Conservation (phyloP, 257 asterid species). For the Anisodus acutangulus region DNA sequence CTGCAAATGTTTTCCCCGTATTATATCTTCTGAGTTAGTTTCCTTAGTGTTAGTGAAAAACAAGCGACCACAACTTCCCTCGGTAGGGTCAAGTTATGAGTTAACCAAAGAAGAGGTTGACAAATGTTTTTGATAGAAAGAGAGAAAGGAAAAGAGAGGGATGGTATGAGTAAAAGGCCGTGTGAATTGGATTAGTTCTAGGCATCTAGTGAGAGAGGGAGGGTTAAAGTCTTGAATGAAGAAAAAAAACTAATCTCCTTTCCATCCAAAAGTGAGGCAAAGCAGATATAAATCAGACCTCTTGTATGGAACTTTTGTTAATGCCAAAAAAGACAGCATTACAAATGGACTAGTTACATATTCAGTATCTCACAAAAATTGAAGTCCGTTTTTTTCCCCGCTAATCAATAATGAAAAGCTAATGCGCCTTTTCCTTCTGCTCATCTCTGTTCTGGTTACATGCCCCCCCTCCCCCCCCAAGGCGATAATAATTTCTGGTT, state of each 20-base stretch:
- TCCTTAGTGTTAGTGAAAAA: neutral
- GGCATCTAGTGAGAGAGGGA: neutral
- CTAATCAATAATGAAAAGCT: neutral
- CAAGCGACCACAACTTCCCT: conserved; percentile 13
- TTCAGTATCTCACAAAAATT: neutral
- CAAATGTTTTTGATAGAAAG: neutral
- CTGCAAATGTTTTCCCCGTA: conserved; percentile 6
- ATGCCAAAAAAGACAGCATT: neutral
- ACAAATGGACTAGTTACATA: neutral
- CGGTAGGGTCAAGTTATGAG: neutral
- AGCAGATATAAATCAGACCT: conserved; percentile 16
- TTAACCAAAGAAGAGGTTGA: neutral
- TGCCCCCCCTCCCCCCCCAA: neutral
- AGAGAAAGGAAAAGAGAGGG: neutral
- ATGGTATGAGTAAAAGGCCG: neutral
- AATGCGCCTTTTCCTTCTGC: neutral
- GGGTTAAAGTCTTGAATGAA: neutral
- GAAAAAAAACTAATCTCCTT: neutral
- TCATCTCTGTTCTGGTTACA: conserved; percentile 8
- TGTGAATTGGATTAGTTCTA: neutral
- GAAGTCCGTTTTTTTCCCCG: neutral
- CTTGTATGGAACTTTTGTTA: conserved; percentile 11
- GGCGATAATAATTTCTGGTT: conserved; percentile 17
- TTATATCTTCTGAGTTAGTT: neutral
- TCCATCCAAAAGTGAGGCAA: neutral